Evolutionary conservation across 169 alveolate species (phyloP), one percentile per base, ranked within the genome.

Genomic region (Plasmodium adleri): DNA sequence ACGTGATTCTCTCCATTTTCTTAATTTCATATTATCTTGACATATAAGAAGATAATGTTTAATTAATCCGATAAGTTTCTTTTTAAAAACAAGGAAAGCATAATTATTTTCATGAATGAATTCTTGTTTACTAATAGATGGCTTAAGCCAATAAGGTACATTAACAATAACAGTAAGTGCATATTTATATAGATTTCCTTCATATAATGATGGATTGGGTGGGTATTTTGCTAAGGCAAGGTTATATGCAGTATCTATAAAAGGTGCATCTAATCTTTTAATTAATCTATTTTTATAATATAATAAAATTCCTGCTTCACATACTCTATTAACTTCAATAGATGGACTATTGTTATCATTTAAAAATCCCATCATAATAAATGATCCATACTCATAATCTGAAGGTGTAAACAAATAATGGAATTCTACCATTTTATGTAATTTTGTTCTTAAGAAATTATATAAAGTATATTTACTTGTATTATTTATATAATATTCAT

Each of bases 131-230:
- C 93, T 96, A 52, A 95, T 91, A 22, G 98, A 92, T 12, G 98
- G 98, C 12, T 94, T 74, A 59, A 96, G 95, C 98, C 98, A 96
- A 72, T 94, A 94, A 1, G 98, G 98, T 10, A 96, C 98, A 74
- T 94, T 95, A 6, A 95, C 93, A 71, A 95, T 92, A 15, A 96
- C 97, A 12, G 98, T 96, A 13, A 96, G 88, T 15, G 96, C 96
- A 86, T 93, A 95, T 60, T 95, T 88, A 88, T 94, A 94, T 52
- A 93, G 67, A 90, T 91, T 91, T 10, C 96, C 94, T 17, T 88
- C 89, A 49, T 83, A 85, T 66, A 75, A 52, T 20, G 93, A 49
- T 49, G 70, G 90, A 62, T 54, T 90, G 3, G 94, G 94, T 2
- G 95, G 95, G 50, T 75, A 80, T 13, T 62, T 54, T 0, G 97